Evolutionary conservation across 2,329 filamentous ascomycete species (phyloP), one percentile per base, ranked within the genome.

Genomic region (Lecanicillium sp.): DNA sequence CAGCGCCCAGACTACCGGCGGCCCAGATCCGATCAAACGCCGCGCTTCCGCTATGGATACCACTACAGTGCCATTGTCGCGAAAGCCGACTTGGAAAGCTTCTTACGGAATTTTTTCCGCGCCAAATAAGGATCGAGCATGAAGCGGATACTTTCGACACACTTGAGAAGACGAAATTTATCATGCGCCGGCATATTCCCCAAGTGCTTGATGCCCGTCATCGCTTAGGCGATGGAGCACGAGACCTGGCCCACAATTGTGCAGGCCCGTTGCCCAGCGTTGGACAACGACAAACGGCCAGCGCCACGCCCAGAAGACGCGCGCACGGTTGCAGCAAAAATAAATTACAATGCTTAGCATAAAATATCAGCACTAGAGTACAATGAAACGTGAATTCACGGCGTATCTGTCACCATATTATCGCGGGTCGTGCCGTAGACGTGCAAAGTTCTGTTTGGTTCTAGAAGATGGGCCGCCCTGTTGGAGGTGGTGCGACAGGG

Each of bases 401-500:
- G 7, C 11, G 7, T 6, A 25, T 6, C 22, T 25, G 11, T 11
- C 7, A 11, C 22, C 11, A 6, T 7, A 25, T 25, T 6, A 25
- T 25, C 11, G 11, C 6, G 45, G 44, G 41, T 35, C 27, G 20
- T 42, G 50, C 22, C 11, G 22, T 25, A 25, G 11, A 25, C 22
- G 22, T 6, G 7, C 22, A 25, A 6, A 7, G 22, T 55, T 56
- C 53, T 45, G 44, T 44, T 30, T 29, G 45, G 33, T 55, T 56
- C 53, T 45, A 42, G 37, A 46, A 46, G 39, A 14, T 25, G 20
- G 22, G 22, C 20, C 37, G 28, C 32, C 34, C 29, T 31, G 29
- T 36, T 28, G 36, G 15, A 29, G 29, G 15, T 30, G 10, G 35
- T 17, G 17, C 11, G 22, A 11, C 22, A 25, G 22, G 22, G 22